Percentiles rank a stretch among this genome's conserved stretches.
Conservation (phyloP, 306 rosid genomes). For the Crotalaria pallida region DNA sequence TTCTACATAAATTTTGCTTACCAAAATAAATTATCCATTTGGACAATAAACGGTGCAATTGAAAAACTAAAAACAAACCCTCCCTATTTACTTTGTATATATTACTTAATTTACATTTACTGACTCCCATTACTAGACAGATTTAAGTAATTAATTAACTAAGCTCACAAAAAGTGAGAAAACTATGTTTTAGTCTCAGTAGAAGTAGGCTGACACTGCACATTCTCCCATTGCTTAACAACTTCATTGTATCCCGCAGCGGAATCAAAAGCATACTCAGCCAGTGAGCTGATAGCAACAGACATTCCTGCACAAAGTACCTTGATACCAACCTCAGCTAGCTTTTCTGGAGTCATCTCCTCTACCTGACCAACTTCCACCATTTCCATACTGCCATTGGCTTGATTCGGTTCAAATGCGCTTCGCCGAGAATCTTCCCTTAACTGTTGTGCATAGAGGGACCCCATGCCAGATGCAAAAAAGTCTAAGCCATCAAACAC, state of each 20-base stretch:
- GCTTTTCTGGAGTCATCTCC: slow-evolving; percentile 69
- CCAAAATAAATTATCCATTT: background rate
- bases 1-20: background rate
- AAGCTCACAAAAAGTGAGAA: slow-evolving; percentile 9
- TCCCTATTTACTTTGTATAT: slow-evolving; percentile 26
- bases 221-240: slow-evolving; percentile 54
- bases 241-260: slow-evolving; percentile 59
- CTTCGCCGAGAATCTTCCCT: slow-evolving; percentile 45
- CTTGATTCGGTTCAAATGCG: slow-evolving; percentile 33
- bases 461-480: slow-evolving; percentile 72
- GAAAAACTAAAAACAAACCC: slow-evolving; percentile 5
- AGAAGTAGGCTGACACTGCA: slow-evolving; percentile 24
- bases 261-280: slow-evolving; percentile 51
- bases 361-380: slow-evolving; percentile 55
- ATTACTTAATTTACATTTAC: slow-evolving; percentile 35
- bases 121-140: background rate
- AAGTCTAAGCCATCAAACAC: slow-evolving; percentile 73
- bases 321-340: slow-evolving; percentile 68
- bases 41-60: slow-evolving; percentile 11
- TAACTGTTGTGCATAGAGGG: slow-evolving; percentile 52
- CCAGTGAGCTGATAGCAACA: slow-evolving; percentile 66
- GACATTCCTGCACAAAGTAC: slow-evolving; percentile 82
- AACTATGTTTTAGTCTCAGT: slow-evolving; percentile 13
- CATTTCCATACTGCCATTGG: slow-evolving; percentile 43
- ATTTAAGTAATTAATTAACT: background rate